Evolutionary conservation across 1,139 yeast genomes (phyloP), one percentile per base, ranked within the genome.

Genomic region (Blastobotrys illinoisensis): DNA sequence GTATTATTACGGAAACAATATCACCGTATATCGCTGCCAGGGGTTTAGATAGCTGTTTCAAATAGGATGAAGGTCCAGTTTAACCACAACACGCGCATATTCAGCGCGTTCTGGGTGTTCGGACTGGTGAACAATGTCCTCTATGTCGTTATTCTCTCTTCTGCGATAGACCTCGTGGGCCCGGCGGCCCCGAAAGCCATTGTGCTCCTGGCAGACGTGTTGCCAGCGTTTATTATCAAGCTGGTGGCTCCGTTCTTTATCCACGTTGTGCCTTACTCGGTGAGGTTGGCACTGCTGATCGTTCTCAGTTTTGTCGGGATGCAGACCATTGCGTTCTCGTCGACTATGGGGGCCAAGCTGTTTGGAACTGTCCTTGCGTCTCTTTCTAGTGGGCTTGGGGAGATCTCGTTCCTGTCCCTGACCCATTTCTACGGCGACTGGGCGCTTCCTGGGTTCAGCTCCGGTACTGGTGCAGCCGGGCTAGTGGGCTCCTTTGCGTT

Each of bases 381-480:
- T 0, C 65, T 82, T 5, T 85, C 96, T 14, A 85, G 96, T 0
- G 98, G 98, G 0, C 71, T 90, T 24, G 99, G 99, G 0, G 99
- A 93, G 66, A 76, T 88, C 16, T 87, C 97, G 0, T 93, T 91
- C 61, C 71, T 93, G 50, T 96, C 88, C 67, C 73, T 93, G 68
- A 88, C 97, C 0, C 96, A 89, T 67, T 71, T 64, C 54, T 73
- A 73, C 59, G 76, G 76, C 18, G 77, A 78, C 36, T 67, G 71
- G 18, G 78, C 96, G 2, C 75, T 93, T 49, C 83, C 87, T 50
- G 97, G 96, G 0, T 93, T 95, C 80, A 86, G 96, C 43, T 80
- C 90, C 13, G 99, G 99, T 0, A 93, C 98, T 0, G 98, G 98
- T 0, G 95, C 89, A 11, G 98, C 99, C 0, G 98, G 98, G 0